Base-by-base conservation (phyloP, 1,139 yeast species). In the Debaryomyces sp. region DNA sequence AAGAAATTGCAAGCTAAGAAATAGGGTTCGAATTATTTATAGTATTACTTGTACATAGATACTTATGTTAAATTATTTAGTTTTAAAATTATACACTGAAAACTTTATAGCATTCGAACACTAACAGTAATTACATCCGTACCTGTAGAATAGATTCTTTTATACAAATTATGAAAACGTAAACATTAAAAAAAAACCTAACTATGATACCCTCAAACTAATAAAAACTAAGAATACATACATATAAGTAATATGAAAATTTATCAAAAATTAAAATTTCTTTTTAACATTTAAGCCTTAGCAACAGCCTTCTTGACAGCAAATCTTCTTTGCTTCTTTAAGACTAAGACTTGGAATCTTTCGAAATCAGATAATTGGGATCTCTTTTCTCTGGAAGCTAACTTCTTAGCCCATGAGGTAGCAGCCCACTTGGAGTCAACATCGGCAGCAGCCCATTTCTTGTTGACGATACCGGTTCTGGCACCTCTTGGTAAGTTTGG, bases 331-430 rank as follows among this genome's bases (percentile, higher is more conserved):
- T 92, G 97, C 86, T 91, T 94, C 89, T 89, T 92, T 77, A 90
- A 87, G 66, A 90, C 95, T 77, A 89, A 75, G 67, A 92, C 99
- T 85, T 94, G 97, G 97, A 94, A 94, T 87, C 99, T 92, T 84
- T 94, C 97, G 71, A 94, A 94, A 81, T 94, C 99, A 66, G 94
- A 74, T 75, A 95, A 87, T 73, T 87, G 81, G 68, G 95, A 78
- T 85, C 99, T 89, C 78, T 86, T 90, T 78, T 88, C 85, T 78
- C 88, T 90, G 77, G 89, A 87, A 71, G 96, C 97, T 71, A 94
- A 87, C 84, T 90, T 91, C 89, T 94, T 89, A 71, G 98, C 97
- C 97, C 97, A 91, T 52, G 96, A 73, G 62, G 98, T 82, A 67
- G 88, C 81, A 65, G 88, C 85, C 98, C 98, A 94, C 80, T 92